Conservation (phyloP, 169 alveolate genomes). For the Neospora caninum region DNA sequence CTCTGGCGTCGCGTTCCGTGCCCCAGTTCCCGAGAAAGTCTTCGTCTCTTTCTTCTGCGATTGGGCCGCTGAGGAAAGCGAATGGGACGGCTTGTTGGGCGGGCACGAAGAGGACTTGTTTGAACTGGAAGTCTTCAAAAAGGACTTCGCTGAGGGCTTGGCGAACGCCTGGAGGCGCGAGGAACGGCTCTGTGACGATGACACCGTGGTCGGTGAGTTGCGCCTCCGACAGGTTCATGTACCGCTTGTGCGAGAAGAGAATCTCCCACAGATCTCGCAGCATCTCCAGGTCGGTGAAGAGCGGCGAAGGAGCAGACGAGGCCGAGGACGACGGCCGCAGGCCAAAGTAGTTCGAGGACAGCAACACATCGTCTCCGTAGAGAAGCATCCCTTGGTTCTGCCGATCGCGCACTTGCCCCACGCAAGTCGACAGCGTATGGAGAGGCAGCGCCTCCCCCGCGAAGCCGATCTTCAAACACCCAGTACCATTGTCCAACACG, state of each 20-base stretch:
- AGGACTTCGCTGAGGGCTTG: slow-evolving; percentile 85
- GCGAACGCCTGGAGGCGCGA: slow-evolving; percentile 83
- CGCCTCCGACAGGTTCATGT: slow-evolving; percentile 34
- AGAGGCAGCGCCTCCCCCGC: slow-evolving; percentile 81
- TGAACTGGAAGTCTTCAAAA: slow-evolving; percentile 80
- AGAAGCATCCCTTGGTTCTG: slow-evolving; percentile 73
- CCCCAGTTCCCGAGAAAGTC: neutral
- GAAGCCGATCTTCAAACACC: slow-evolving; percentile 83
- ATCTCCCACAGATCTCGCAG: slow-evolving; percentile 84
- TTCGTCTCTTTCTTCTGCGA: neutral
- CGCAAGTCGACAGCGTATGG: slow-evolving; percentile 81
- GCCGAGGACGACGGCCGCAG: slow-evolving; percentile 81
- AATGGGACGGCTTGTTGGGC: slow-evolving; percentile 84
- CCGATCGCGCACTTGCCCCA: slow-evolving; percentile 83
- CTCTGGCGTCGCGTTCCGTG: neutral
- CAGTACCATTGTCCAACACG: slow-evolving; percentile 88
- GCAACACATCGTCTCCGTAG: slow-evolving; percentile 81
- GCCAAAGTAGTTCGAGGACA: slow-evolving; percentile 85
- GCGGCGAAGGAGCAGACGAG: slow-evolving; percentile 2
- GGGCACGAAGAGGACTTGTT: slow-evolving; percentile 77
- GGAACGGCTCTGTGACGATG: slow-evolving; percentile 83
- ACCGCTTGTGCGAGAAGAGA: slow-evolving; percentile 72
- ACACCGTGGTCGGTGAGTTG: slow-evolving; percentile 64
- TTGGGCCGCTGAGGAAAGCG: slow-evolving; percentile 70
- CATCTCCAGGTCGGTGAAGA: slow-evolving; percentile 78